Evolutionary conservation across 2,329 filamentous ascomycete species (phyloP).

Genomic region (Nothophaeocryptopus gaeumannii): DNA sequence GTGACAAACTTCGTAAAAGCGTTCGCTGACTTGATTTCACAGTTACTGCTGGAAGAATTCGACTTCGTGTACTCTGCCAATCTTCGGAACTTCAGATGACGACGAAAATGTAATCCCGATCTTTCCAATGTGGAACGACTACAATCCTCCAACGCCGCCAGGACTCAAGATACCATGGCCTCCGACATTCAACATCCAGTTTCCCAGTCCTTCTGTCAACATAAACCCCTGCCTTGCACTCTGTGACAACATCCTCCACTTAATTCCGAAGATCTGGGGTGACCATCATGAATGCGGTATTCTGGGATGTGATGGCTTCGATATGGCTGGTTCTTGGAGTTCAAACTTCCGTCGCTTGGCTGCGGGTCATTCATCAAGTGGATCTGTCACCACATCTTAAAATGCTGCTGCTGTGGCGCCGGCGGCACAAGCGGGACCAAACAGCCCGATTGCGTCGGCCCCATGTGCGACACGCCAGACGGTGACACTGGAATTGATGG

Average conservation of each 20-base stretch:
- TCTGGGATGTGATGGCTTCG: conserved; percentile 12
- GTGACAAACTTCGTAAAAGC: background rate
- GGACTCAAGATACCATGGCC: conserved; percentile 2
- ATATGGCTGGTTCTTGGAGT: conserved; percentile 11
- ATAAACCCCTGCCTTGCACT: background rate
- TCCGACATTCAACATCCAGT: background rate
- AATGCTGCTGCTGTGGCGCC: background rate
- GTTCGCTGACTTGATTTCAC: background rate
- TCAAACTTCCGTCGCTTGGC: background rate
- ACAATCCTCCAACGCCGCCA: background rate
- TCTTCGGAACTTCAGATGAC: conserved; percentile 5
- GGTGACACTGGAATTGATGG: conserved; percentile 2
- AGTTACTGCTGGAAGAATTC: conserved; percentile 19
- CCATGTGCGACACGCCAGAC: conserved; percentile 2
- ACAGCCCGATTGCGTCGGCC: conserved; percentile 1
- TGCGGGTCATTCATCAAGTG: conserved; percentile 8
- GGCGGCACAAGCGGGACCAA: background rate
- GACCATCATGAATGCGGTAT: conserved; percentile 4
- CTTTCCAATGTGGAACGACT: conserved; percentile 13
- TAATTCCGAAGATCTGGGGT: conserved; percentile 2
- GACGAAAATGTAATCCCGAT: conserved; percentile 8
- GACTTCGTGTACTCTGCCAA: conserved; percentile 10
- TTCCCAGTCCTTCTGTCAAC: background rate
- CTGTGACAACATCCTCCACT: background rate
- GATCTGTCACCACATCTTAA: background rate